Evolutionary conservation across 805 yeast species (phyloP), one percentile per base, ranked within the genome.

Genomic region (Candida maris): DNA sequence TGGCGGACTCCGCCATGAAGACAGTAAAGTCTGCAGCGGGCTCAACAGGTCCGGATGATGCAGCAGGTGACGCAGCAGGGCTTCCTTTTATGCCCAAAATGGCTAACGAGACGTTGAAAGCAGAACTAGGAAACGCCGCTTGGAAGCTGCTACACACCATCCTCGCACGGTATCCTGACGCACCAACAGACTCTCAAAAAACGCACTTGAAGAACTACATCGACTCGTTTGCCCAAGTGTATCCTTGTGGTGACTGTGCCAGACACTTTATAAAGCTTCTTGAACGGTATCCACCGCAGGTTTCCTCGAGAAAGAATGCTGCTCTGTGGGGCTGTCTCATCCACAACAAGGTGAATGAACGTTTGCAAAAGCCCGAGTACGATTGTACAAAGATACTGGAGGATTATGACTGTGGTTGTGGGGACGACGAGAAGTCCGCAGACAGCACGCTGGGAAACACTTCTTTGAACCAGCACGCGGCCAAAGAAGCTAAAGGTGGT

Each of bases 241-340:
- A 93, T 47, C 98, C 98, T 0, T 91, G 97, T 63, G 95, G 95
- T 3, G 97, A 91, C 57, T 93, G 97, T 63, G 97, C 98, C 0
- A 70, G 85, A 46, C 97, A 93, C 60, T 93, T 93, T 60, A 82
- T 75, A 45, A 63, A 74, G 54, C 63, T 91, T 46, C 62, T 93
- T 38, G 54, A 66, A 38, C 70, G 81, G 50, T 80, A 68, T 52
- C 97, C 98, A 1, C 96, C 96, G 3, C 98, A 93, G 54, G 71
- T 82, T 3, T 68, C 77, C 6, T 71, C 83, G 16, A 70, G 96
- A 39, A 77, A 79, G 43, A 73, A 77, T 3, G 97, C 98, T 1
- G 87, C 96, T 0, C 64, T 85, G 46, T 93, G 98, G 98, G 98
- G 98, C 1, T 93, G 98, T 56, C 82, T 82, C 52, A 69, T 89